Conservation (phyloP, 108 stramenopile species). For the Nannochloropsis gaditana region DNA sequence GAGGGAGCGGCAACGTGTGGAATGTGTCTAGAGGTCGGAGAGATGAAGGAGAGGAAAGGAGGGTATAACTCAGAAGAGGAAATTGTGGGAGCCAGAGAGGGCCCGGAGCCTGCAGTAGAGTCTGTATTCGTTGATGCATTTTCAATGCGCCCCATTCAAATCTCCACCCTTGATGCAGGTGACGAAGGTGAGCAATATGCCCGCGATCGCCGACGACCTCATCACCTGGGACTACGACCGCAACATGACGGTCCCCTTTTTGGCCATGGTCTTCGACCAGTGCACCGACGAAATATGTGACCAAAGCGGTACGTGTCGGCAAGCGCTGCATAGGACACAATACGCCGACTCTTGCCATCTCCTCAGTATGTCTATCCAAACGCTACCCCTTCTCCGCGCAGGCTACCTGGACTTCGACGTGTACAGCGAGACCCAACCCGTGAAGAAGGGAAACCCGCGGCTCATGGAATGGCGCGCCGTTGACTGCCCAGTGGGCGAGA, state of each 20-base stretch:
- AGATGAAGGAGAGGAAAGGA: background rate
- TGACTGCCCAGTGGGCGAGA: background rate
- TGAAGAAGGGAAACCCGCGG: background rate
- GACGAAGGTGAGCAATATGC: background rate
- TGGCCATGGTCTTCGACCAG: background rate
- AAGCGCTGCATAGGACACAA: too few relatives aligned
- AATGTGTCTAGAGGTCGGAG: background rate
- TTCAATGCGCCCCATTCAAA: background rate
- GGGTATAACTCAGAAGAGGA: background rate
- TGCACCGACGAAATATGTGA: background rate
- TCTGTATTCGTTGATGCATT: background rate
- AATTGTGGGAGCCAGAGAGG: background rate
- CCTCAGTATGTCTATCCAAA: background rate
- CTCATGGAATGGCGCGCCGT: background rate
- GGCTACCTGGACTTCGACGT: constrained; percentile 13
- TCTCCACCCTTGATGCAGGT: background rate
- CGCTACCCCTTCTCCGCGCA: background rate
- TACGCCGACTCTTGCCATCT: too few relatives aligned
- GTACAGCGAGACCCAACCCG: constrained; percentile 1
- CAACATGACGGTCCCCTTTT: background rate
- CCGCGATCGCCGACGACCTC: background rate
- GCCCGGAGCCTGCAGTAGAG: background rate
- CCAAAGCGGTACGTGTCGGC: background rate
- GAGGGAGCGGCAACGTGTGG: background rate
- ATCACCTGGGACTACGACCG: background rate